Base-by-base conservation (phyloP, 768 basidiomycete genomes). In the Basidioascus undulatus region DNA sequence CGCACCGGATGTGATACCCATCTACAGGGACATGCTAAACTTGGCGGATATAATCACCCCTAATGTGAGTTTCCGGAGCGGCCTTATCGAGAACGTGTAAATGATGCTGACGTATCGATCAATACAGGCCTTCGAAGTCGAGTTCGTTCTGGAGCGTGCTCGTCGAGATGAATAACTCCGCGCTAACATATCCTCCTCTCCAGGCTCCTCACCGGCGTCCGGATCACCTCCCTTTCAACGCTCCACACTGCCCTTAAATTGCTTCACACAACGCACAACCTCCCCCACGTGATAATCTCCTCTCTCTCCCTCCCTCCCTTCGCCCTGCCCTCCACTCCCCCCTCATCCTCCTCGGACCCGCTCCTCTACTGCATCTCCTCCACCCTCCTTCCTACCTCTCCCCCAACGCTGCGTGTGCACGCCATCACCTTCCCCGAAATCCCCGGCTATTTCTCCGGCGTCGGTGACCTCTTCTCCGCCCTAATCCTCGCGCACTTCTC, bases 61-160 rank as follows among this genome's bases (percentile, higher is more conserved):
- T n/a, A n/a, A n/a, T n/a, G n/a, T n/a, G n/a, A n/a, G n/a, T n/a
- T n/a, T n/a, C n/a, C n/a, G n/a, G n/a, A n/a, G n/a, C n/a, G n/a
- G n/a, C n/a, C n/a, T n/a, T n/a, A n/a, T n/a, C n/a, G n/a, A n/a
- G n/a, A n/a, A n/a, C n/a, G n/a, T n/a, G n/a, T n/a, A n/a, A n/a
- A n/a, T n/a, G n/a, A n/a, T n/a, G n/a, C n/a, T n/a, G n/a, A n/a
- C n/a, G n/a, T n/a, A n/a, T n/a, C n/a, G n/a, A n/a, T n/a, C n/a
- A n/a, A n/a, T n/a, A n/a, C n/a, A n/a, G n/a, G n/a, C n/a, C 71
- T 98, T 86, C 51, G 92, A 98, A 62, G 79, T 77, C 46, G 89
- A 96, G 84, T 87, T 31, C 24, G 32, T 21, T 26, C 25, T 16
- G 20, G 19, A 16, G 8, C 24, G 8, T 13, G 32, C 10, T 8